Conservation (phyloP, 495 filamentous ascomycete species). For the Penicillium angulare region DNA sequence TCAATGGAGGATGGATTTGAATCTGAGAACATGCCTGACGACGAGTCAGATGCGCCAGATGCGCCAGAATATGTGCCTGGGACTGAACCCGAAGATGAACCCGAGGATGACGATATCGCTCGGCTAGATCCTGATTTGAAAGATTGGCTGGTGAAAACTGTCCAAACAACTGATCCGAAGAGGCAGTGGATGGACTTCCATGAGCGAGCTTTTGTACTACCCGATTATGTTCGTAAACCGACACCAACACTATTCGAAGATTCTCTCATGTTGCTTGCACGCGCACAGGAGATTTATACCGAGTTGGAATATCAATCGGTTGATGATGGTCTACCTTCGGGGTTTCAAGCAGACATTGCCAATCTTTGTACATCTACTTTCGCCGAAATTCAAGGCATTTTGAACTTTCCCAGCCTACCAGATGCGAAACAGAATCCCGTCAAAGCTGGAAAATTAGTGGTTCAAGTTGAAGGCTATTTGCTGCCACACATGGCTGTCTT, state of each 20-base stretch:
- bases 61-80: background rate
- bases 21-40: too few relatives aligned
- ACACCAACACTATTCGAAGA: background rate
- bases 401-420: background rate
- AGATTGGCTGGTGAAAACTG: background rate
- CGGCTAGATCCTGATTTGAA: background rate
- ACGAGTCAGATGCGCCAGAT: too few relatives aligned
- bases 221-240: background rate
- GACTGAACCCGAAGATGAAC: background rate
- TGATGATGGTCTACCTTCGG: background rate
- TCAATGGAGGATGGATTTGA: too few relatives aligned
- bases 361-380: background rate
- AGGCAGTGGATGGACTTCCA: background rate
- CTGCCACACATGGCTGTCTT: constrained; percentile 1
- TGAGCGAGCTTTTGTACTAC: background rate
- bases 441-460: background rate
- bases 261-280: background rate
- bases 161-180: background rate
- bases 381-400: background rate
- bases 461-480: constrained; percentile 13
- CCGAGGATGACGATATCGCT: background rate
- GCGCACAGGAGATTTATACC: background rate
- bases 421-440: background rate
- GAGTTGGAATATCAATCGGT: background rate
- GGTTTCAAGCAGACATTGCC: background rate